Evolutionary conservation across 805 yeast genomes (phyloP).

Genomic region (Pichia pseudocactophila): DNA sequence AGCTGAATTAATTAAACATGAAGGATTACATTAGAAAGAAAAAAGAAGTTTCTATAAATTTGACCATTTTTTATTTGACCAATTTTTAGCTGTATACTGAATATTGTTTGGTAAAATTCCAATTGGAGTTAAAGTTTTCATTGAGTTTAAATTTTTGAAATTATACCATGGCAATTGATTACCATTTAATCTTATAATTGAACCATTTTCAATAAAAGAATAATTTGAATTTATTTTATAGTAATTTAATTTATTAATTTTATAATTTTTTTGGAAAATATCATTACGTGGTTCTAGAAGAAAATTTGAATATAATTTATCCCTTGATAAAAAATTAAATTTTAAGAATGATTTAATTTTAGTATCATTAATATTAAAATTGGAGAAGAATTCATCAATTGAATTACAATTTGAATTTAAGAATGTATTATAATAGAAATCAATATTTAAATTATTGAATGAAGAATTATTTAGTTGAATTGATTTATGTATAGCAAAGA

Average conservation of each 20-base stretch:
- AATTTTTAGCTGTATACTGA: conserved; percentile 44
- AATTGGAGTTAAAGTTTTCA: conserved; percentile 20
- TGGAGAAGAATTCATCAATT: background rate
- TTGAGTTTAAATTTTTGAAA: conserved; percentile 13
- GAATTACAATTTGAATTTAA: conserved; percentile 11
- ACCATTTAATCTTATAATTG: conserved; percentile 20
- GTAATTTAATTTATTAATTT: conserved; percentile 9
- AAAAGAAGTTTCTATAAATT: background rate
- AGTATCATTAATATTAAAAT: background rate
- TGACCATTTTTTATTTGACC: conserved; percentile 40
- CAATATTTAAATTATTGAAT: conserved; percentile 28
- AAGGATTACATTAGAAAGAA: conserved; percentile 34
- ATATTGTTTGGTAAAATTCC: conserved; percentile 20
- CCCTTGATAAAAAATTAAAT: conserved; percentile 36
- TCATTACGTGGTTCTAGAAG: conserved; percentile 45
- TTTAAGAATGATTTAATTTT: conserved; percentile 15
- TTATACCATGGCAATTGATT: conserved; percentile 24
- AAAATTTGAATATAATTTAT: conserved; percentile 45
- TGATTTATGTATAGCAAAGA: conserved; percentile 42
- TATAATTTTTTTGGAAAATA: background rate
- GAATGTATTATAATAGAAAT: conserved; percentile 25
- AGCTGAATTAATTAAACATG: conserved; percentile 72
- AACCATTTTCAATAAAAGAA: conserved; percentile 4
- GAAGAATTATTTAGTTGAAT: conserved; percentile 27
- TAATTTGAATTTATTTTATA: conserved; percentile 1